Evolutionary conservation across 352 stramenopile genomes (phyloP).

Genomic region (Phytophthora quininea): DNA sequence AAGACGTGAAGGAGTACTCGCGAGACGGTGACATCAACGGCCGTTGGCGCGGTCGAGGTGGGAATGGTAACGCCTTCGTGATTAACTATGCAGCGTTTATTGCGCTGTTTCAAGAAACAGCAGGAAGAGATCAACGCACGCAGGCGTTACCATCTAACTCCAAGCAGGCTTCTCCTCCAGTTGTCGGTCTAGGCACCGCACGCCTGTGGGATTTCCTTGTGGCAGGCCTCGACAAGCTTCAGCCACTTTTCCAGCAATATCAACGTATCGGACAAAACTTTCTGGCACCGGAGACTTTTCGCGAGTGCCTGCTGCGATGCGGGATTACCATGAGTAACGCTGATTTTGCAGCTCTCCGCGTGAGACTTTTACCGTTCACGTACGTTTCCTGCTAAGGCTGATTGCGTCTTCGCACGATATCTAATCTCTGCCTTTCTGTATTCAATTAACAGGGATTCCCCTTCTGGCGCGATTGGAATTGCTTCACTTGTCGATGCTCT

Average conservation of each 20-base stretch:
- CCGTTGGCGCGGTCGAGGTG: slow-evolving; percentile 26
- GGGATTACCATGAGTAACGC: slow-evolving; percentile 70
- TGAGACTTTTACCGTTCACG: slow-evolving; percentile 66
- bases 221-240: slow-evolving; percentile 49
- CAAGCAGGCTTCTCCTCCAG: slow-evolving; percentile 47
- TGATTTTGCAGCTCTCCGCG: slow-evolving; percentile 69
- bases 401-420: not conserved
- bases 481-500: slow-evolving; percentile 54
- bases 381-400: slow-evolving; percentile 27
- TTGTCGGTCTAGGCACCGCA: slow-evolving; percentile 50
- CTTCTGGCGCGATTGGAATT: slow-evolving; percentile 51
- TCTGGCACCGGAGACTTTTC: slow-evolving; percentile 65
- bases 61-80: slow-evolving; percentile 32
- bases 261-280: slow-evolving; percentile 55
- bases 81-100: slow-evolving; percentile 78
- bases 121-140: slow-evolving; percentile 18
- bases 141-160: slow-evolving; percentile 46
- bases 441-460: slow-evolving; percentile 45
- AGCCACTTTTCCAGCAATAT: slow-evolving; percentile 61
- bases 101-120: slow-evolving; percentile 43
- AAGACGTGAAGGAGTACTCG: slow-evolving; percentile 33
- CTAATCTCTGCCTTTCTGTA: not conserved
- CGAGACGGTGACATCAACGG: slow-evolving; percentile 29
- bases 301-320: slow-evolving; percentile 61
- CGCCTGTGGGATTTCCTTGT: slow-evolving; percentile 73